Evolutionary conservation across 495 filamentous ascomycete genomes (phyloP), one percentile per base, ranked within the genome.

Genomic region (Penicillium argentinense): DNA sequence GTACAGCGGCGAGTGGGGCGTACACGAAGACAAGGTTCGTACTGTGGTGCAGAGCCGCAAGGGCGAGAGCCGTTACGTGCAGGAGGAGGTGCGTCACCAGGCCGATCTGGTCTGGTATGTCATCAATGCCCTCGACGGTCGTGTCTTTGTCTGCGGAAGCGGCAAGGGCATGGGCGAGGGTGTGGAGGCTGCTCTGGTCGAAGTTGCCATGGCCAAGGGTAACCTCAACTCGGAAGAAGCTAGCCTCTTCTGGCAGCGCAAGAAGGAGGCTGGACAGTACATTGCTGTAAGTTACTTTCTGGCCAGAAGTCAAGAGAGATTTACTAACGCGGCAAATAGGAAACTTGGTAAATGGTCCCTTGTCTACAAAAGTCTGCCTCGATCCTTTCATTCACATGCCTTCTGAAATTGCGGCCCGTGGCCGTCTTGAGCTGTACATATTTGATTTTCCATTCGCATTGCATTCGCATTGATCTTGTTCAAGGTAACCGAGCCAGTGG

Each of bases 131-230:
- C 72, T 97, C 7, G 93, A 98, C 57, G 93, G 93, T 0, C 79
- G 93, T 9, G 83, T 98, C 12, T 98, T 97, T 63, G 93, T 98
- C 22, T 97, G 95, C 57, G 93, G 93, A 14, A 91, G 86, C 59
- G 87, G 81, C 48, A 88, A 89, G 72, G 93, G 93, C 5, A 98
- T 98, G 93, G 93, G 93, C 29, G 93, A 97, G 63, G 95, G 93
- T 12, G 93, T 98, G 0, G 88, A 97, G 66, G 74, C 78, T 42
- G 86, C 89, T 2, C 73, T 95, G 12, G 71, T 91, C 16, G 87
- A 92, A 53, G 86, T 90, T 3, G 85, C 86, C 19, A 88, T 89
- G 80, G 72, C 77, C 30, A 91, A 87, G 74, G 89, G 88, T 4
- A 87, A 87, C 50, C 64, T 93, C 17, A 82, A 85, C 52, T 61